Percentiles rank a stretch among this genome's conserved stretches.
Conservation (phyloP, 768 basidiomycete species). For the Leccinellum albellum region DNA sequence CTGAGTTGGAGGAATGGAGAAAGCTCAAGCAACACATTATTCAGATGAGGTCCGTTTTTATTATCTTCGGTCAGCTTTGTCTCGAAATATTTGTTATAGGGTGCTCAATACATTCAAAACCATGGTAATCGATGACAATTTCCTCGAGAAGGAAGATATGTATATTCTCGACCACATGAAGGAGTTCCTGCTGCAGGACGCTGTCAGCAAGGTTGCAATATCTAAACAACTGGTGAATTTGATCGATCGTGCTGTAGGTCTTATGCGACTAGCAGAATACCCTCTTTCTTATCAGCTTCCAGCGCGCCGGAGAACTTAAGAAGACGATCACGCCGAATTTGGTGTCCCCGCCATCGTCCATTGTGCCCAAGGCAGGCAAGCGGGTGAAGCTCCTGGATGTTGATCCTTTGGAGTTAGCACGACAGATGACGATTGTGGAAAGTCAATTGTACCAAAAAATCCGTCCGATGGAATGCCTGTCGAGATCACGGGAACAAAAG, state of each 20-base stretch:
- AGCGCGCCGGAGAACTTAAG: conserved; percentile 53
- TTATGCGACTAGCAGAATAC: neutral
- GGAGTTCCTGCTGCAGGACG: conserved; percentile 66
- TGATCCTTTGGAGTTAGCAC: conserved; percentile 83
- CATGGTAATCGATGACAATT: conserved; percentile 81
- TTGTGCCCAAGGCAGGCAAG: conserved; percentile 66
- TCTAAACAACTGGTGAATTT: conserved; percentile 71
- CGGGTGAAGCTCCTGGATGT: conserved; percentile 83
- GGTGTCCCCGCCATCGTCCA: conserved; percentile 67
- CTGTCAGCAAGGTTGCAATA: conserved; percentile 60
- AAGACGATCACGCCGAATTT: conserved; percentile 54
- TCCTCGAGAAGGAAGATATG: conserved; percentile 83
- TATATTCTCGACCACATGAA: conserved; percentile 80
- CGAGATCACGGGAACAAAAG: conserved; percentile 74
- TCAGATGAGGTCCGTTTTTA: conserved; percentile 66
- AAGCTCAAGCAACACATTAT: conserved; percentile 84
- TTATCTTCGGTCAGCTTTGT: neutral
- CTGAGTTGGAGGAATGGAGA: conserved; percentile 75
- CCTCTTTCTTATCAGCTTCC: conserved; percentile 17
- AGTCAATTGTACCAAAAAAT: conserved; percentile 84
- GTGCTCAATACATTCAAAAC: conserved; percentile 89
- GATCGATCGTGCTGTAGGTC: conserved; percentile 77
- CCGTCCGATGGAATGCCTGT: conserved; percentile 84
- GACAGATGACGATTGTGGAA: conserved; percentile 92
- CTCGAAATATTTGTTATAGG: conserved; percentile 27